Base-by-base conservation (phyloP, 106 monocot genomes). In the Dendrobium officinale region DNA sequence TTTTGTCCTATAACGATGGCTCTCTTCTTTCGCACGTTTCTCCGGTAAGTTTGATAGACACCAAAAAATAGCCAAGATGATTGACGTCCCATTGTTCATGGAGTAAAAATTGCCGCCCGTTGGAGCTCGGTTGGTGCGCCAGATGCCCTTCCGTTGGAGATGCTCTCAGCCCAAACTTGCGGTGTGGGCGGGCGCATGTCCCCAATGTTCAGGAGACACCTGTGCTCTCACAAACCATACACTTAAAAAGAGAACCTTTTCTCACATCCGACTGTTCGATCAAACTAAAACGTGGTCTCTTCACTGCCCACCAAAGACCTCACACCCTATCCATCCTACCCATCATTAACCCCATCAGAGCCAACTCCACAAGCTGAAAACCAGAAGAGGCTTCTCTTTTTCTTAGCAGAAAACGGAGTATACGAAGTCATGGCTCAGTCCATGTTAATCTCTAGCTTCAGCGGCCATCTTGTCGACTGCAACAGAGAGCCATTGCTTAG, bases 361-460 rank as follows among this genome's bases (percentile, higher is more conserved):
- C 37, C 13, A 10, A 6, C 29, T 42, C 58, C 59, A 16, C 45
- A 26, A 2, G 2, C 20, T 27, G 13, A 29, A 26, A 26, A 55
- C 9, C 54, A 75, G 17, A 49, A 55, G 56, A 43, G 56, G 41
- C 17, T 15, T 13, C 13, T 13, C 10, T 51, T 1, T 51, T 51
- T 51, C 51, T 51, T 2, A 66, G 11, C 8, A 54, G 19, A 59
- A 31, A 24, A 43, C 49, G 6, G 2, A 45, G 31, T 4, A 18
- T 17, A 45, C 24, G n/a, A 44, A 70, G n/a, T 16, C 31, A 93
- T 94, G 93, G 93, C 89, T 83, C 93, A 94, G 77, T 89, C 93
- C 37, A 88, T 89, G 82, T 67, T 94, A 84, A 85, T 89, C 81
- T 91, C 88, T 6, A 88, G 91, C 81, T 44, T 83, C 26, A 84